phyloP scores from a whole-genome alignment of 2,329 filamentous ascomycete genomes.

The Verticillium dahliae region DNA sequence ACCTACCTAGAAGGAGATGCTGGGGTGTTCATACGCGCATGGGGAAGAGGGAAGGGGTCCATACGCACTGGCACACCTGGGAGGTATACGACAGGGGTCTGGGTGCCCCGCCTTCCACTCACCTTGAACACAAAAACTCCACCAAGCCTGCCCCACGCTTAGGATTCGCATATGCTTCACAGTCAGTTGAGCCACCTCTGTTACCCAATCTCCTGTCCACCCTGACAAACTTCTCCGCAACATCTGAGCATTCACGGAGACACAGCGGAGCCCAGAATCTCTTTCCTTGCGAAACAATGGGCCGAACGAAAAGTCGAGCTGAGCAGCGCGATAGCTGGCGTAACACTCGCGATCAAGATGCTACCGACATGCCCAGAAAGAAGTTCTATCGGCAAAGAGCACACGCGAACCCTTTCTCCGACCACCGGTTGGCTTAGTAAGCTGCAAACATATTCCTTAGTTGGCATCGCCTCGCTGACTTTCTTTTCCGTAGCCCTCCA shows the following conservation, averaged over 20 bases:
- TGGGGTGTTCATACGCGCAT: too few species aligned
- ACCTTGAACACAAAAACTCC: neutral
- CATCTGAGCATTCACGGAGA: too few species aligned
- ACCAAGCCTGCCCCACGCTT: neutral
- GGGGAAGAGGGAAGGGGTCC: too few species aligned
- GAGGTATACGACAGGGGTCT: neutral
- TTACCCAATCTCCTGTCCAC: neutral
- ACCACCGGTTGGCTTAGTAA: conserved; percentile 73
- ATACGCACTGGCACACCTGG: too few species aligned
- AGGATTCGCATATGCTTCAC: neutral
- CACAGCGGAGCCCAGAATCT: too few species aligned
- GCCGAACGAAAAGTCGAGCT: conserved; percentile 45
- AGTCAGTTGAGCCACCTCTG: neutral
- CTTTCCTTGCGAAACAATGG: conserved; percentile 23
- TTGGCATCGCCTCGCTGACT: conserved; percentile 28
- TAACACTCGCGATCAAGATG: conserved; percentile 44
- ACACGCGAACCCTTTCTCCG: conserved; percentile 96
- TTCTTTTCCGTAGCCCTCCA: conserved; percentile 52
- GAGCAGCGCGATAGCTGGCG: conserved; percentile 63
- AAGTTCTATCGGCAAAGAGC: conserved; percentile 94
- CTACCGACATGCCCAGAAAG: conserved; percentile 72
- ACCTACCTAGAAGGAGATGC: too few species aligned
- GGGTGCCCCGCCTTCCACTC: neutral
- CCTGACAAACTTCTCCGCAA: neutral
- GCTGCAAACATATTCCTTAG: conserved; percentile 22